These are phyloP conservation scores for Coemansia sp. DNA, from an alignment of 192 early-diverging fungal genomes.

Conservation along the genomic window DNA sequence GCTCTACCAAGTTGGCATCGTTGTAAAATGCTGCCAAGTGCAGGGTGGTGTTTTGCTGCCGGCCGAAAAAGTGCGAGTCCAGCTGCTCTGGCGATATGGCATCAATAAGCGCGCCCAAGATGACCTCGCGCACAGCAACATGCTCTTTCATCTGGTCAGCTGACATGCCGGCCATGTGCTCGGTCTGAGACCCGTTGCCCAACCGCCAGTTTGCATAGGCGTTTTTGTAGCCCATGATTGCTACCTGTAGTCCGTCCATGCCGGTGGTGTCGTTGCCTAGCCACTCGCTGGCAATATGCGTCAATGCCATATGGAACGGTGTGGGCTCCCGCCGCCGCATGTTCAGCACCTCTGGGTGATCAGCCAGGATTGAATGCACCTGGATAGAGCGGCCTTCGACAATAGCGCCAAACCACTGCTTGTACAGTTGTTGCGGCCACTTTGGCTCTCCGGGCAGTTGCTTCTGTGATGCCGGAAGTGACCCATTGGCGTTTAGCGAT, in stretches of 20 bases:
- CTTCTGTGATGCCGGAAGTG: constrained; percentile 4
- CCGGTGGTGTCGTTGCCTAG: constrained; percentile 55
- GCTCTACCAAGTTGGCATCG: constrained; percentile 51
- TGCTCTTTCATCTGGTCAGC: constrained; percentile 51
- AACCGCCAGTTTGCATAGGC: constrained; percentile 54
- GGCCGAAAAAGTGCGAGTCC: constrained; percentile 54
- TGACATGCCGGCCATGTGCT: constrained; percentile 47
- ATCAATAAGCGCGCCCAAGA: constrained; percentile 53
- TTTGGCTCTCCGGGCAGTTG: constrained; percentile 3
- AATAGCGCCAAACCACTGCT: constrained; percentile 56
- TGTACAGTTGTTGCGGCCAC: constrained; percentile 42
- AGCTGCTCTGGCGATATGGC: constrained; percentile 51
- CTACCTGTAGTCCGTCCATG: constrained; percentile 57
- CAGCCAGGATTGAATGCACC: constrained; percentile 50
- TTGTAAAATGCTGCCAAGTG: constrained; percentile 56
- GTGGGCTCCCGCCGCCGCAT: constrained; percentile 53
- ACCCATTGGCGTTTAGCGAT: constrained; percentile 17
- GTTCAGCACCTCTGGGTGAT: constrained; percentile 48
- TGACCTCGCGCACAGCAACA: constrained; percentile 50
- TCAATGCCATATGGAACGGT: constrained; percentile 53
- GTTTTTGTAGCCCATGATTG: constrained; percentile 56
- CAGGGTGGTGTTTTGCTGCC: constrained; percentile 52
- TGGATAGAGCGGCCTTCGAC: constrained; percentile 54
- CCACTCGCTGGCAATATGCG: constrained; percentile 48
- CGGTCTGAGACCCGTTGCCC: constrained; percentile 42